phyloP scores from a whole-genome alignment of 164 flowering plant species.

The Magnolia officinalis region DNA sequence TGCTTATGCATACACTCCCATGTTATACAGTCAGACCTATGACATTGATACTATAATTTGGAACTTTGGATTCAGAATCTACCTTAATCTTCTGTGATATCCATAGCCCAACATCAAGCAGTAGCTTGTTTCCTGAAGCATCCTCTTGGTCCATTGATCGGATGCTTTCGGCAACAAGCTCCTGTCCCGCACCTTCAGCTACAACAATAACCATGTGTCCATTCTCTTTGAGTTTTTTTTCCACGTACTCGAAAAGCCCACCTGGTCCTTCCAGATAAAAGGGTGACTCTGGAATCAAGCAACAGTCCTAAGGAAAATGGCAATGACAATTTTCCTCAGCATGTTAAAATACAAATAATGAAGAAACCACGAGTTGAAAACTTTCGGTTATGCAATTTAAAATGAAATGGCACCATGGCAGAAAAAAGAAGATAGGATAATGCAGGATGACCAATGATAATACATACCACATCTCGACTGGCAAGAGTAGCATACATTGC shows the following conservation, averaged over 20 bases:
- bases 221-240: constrained; percentile 45
- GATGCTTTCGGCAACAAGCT: constrained; percentile 38
- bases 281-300: constrained; percentile 67
- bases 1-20: background rate
- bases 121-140: constrained; percentile 79
- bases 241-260: constrained; percentile 51
- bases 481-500: constrained; percentile 77
- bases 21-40: too few relatives aligned
- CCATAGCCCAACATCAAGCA: constrained; percentile 80
- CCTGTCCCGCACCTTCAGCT: constrained; percentile 70
- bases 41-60: background rate
- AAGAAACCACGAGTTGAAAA: background rate
- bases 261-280: constrained; percentile 59
- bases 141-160: constrained; percentile 44
- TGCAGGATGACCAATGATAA: background rate
- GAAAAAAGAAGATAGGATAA: constrained; percentile 1
- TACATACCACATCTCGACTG: constrained; percentile 54
- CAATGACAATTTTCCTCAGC: background rate
- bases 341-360: background rate
- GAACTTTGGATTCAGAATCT: background rate
- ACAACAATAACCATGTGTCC: constrained; percentile 63
- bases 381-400: too few relatives aligned
- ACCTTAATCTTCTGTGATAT: constrained; percentile 72
- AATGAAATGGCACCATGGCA: background rate
- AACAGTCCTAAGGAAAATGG: constrained; percentile 36